Evolutionary conservation across 106 monocot genomes (phyloP).

Genomic region (Narthecium ossifragum): DNA sequence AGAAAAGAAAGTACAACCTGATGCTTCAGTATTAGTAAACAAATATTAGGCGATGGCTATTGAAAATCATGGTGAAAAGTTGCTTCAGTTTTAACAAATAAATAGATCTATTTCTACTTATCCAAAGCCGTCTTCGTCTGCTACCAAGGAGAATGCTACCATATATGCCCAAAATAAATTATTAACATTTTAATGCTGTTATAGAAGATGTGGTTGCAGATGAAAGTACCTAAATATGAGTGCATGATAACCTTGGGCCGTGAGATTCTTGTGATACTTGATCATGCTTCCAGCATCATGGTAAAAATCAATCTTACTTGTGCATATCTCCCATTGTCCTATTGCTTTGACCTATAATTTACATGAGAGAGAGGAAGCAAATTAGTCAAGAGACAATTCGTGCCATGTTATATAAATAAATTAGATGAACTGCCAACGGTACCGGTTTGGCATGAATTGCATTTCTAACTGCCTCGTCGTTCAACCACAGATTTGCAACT

Average conservation of each 20-base stretch:
- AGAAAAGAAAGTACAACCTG: no score
- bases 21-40: no score
- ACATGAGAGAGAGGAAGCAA: no score
- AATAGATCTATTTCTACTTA: no score
- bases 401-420: not conserved
- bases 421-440: not conserved
- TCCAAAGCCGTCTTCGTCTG: no score
- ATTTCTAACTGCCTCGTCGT: conserved; percentile 64
- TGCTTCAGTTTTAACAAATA: no score
- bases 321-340: conserved; percentile 57
- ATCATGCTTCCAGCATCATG: conserved; percentile 97
- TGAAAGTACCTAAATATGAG: conserved; percentile 71
- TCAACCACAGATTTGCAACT: conserved; percentile 76
- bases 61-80: no score
- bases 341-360: no score
- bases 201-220: not conserved
- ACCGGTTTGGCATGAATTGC: conserved; percentile 89
- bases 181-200: not conserved
- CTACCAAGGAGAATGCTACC: no score
- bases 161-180: no score
- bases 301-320: conserved; percentile 34
- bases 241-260: conserved; percentile 54
- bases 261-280: conserved; percentile 76
- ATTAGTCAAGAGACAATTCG: not conserved
- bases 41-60: no score